Percentiles rank a stretch among this genome's conserved stretches.
phyloP scores from a whole-genome alignment of 163 green algal species.

The Prototheca cutis region DNA sequence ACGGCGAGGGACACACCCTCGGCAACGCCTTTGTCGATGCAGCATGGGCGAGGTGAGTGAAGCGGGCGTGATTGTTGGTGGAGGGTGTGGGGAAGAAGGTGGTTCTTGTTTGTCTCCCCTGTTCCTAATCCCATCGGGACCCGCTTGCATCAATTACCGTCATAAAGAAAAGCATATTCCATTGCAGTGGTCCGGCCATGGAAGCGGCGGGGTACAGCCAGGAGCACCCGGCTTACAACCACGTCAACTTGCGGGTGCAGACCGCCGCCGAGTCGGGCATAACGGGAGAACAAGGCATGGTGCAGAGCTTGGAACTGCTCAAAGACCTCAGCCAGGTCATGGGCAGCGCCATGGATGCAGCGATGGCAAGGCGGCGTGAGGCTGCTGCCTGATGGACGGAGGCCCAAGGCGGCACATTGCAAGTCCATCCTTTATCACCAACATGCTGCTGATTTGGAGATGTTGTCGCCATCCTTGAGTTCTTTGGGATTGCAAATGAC shows the following conservation, averaged over 20 bases:
- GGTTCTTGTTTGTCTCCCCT: too few relatives aligned
- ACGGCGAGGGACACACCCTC: conserved; percentile 30
- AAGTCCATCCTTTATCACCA: too few relatives aligned
- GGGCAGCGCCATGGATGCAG: conserved; percentile 4
- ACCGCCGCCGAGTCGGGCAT: conserved; percentile 1
- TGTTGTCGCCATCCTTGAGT: too few relatives aligned
- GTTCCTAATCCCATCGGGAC: too few relatives aligned
- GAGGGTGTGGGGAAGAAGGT: too few relatives aligned
- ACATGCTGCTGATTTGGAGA: too few relatives aligned
- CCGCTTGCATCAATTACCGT: too few relatives aligned
- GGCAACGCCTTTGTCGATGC: conserved; percentile 17
- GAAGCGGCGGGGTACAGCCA: conserved; percentile 25
- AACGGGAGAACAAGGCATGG: conserved; percentile 22
- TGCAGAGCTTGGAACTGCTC: conserved; percentile 14
- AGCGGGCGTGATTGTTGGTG: too few relatives aligned
- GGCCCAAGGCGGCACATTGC: too few relatives aligned
- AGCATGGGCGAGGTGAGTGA: conserved; percentile 24
- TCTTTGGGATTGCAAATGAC: too few relatives aligned
- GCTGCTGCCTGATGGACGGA: too few relatives aligned
- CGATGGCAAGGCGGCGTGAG: not conserved
- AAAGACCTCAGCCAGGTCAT: conserved; percentile 21
- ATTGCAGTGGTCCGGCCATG: conserved; percentile 10
- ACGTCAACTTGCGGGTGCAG: conserved; percentile 30
- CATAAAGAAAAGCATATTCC: too few relatives aligned
- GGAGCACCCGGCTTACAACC: conserved; percentile 34